Conservation (phyloP, 129 eudicot species). For the Tagetes erecta region DNA sequence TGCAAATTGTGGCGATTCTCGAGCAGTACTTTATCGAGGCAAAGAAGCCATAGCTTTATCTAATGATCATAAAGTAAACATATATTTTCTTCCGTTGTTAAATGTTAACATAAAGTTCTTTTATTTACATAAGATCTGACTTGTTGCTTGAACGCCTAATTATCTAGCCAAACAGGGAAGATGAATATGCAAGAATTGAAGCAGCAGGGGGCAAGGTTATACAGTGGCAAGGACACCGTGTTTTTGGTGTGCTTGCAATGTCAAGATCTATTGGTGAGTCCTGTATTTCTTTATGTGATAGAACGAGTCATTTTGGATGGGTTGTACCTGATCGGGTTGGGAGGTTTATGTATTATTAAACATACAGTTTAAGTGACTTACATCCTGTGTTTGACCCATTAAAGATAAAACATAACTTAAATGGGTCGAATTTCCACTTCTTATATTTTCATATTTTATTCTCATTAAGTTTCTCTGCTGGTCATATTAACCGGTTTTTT, state of each 20-base stretch:
- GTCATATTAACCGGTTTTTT: not conserved
- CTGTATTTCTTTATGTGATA: not conserved
- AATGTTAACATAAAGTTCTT: not conserved
- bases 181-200: conserved; percentile 87
- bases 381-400: not conserved
- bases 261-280: conserved; percentile 91
- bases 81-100: not conserved
- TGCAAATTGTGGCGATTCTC: conserved; percentile 87
- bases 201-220: conserved; percentile 91
- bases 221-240: conserved; percentile 94
- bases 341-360: not conserved
- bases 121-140: conserved; percentile 3
- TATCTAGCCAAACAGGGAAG: conserved; percentile 81
- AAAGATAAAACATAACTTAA: not conserved
- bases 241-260: conserved; percentile 95
- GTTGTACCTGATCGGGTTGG: not conserved
- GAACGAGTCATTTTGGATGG: not conserved
- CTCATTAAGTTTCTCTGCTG: conserved; percentile 57
- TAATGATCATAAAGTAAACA: conserved; percentile 74
- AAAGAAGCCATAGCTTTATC: conserved; percentile 76
- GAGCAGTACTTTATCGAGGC: conserved; percentile 94
- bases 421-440: not conserved
- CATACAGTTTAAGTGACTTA: not conserved
- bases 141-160: conserved; percentile 9
- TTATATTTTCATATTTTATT: not conserved